These are phyloP conservation scores for Mycena crocata DNA, from an alignment of 768 basidiomycete genomes.

Conservation along the genomic window DNA sequence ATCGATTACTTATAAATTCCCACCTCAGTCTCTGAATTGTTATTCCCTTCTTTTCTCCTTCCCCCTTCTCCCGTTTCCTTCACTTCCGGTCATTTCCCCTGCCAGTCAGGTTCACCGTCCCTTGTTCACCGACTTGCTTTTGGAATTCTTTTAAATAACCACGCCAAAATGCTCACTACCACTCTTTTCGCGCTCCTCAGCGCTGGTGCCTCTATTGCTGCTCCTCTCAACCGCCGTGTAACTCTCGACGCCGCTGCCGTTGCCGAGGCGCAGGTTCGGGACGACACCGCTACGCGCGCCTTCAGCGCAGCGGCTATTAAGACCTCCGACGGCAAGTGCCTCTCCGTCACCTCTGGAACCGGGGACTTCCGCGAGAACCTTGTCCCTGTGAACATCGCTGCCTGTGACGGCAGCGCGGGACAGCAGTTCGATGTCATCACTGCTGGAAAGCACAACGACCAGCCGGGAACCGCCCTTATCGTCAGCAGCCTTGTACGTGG, in stretches of 20 bases:
- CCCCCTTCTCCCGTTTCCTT: neutral
- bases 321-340: conserved; percentile 34
- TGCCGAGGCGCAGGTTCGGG: conserved; percentile 35
- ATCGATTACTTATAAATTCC: neutral
- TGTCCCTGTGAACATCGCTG: conserved; percentile 26
- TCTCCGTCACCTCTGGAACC: conserved; percentile 24
- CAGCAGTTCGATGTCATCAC: conserved; percentile 39
- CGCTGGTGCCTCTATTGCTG: conserved; percentile 30
- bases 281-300: conserved; percentile 37
- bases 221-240: conserved; percentile 20
- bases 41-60: conserved; percentile 14
- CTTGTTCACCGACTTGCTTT: conserved; percentile 11
- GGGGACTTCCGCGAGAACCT: conserved; percentile 40
- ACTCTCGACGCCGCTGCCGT: conserved; percentile 27
- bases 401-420: conserved; percentile 31
- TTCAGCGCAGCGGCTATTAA: conserved; percentile 9
- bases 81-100: conserved; percentile 24
- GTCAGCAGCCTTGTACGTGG: conserved; percentile 29
- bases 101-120: conserved; percentile 34
- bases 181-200: conserved; percentile 32
- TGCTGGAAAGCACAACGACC: conserved; percentile 33
- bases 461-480: conserved; percentile 31
- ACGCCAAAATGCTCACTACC: conserved; percentile 26
- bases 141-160: conserved; percentile 14
- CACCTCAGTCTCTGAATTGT: neutral